Base-by-base conservation (phyloP, 306 rosid genomes). In the Ormosia semicastrata region DNA sequence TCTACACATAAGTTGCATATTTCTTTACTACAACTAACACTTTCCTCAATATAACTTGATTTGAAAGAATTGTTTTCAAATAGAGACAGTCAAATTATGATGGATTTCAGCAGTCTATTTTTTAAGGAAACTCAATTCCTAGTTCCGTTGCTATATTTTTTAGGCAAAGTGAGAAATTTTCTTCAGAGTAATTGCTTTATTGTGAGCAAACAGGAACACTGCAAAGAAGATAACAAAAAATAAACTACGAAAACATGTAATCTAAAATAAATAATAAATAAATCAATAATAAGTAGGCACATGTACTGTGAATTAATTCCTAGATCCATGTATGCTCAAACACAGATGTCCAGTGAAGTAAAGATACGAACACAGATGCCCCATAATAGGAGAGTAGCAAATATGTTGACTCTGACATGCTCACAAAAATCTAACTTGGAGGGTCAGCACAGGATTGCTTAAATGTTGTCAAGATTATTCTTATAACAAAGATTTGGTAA, bases 11-110 rank as follows among this genome's bases (percentile, higher is more conserved):
- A 52, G 75, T 37, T 69, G 62, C 52, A 64, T 53, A 63, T 47
- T 72, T 46, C 67, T 40, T 79, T 3, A 36, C 8, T 66, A 50
- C 29, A 79, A 63, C 36, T 66, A 57, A 50, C 52, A 57, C 82
- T 3, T 3, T 6, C 14, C 32, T 7, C 59, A 73, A 33, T 41
- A 73, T n/a, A 73, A 83, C 10, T 63, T 52, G 33, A 29, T 29
- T 66, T 36, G 60, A 84, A 66, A 39, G 18, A 60, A 39, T 4
- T 49, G 32, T 66, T 14, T 33, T n/a, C 49, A 73, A 60, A 67
- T 18, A 47, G 14, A 66, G 64, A 44, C 18, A 47, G n/a, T 7
- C 14, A n/a, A 71, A 79, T 12, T 46, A 29, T 30, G 40, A 63
- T 8, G 10, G 43, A 24, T 24, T 60, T 41, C 30, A 15, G 50